Conservation (phyloP, 352 stramenopile species). For the Pythium folliculosum region DNA sequence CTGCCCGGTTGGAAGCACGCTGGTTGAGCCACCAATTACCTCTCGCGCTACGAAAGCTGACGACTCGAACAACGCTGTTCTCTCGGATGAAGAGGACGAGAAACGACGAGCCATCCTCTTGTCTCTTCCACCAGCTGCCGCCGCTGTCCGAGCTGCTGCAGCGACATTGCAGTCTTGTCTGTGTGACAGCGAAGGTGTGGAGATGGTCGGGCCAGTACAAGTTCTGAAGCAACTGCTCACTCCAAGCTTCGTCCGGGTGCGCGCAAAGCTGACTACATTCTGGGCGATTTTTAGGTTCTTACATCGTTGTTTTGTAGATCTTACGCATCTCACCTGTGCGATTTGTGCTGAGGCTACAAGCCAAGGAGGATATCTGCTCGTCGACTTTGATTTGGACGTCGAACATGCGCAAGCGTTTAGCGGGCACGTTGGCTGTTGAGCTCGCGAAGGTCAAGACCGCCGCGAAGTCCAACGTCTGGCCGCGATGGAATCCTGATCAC, state of each 20-base stretch:
- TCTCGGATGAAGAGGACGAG: constrained; percentile 24
- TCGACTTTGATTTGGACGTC: constrained; percentile 77
- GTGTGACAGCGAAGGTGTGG: constrained; percentile 42
- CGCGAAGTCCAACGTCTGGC: constrained; percentile 54
- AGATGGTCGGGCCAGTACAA: constrained; percentile 35
- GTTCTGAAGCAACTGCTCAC: constrained; percentile 81
- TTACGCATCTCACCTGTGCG: constrained; percentile 54
- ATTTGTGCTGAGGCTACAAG: constrained; percentile 67
- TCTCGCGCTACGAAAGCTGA: constrained; percentile 24
- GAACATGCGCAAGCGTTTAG: constrained; percentile 61
- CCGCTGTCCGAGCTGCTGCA: constrained; percentile 56
- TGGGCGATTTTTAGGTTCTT: not conserved
- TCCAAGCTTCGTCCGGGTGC: constrained; percentile 73
- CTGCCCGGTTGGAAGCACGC: constrained; percentile 54
- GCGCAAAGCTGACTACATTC: constrained; percentile 12
- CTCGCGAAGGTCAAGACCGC: constrained; percentile 70
- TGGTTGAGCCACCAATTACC: constrained; percentile 14
- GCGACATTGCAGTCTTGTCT: constrained; percentile 62
- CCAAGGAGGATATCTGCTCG: constrained; percentile 58
- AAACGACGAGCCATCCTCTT: constrained; percentile 34
- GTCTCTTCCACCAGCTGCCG: constrained; percentile 39
- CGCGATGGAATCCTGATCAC: constrained; percentile 79
- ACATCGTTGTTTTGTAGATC: constrained; percentile 37
- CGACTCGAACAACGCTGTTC: constrained; percentile 27
- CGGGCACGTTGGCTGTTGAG: constrained; percentile 54